Percentiles rank a stretch among this genome's conserved stretches.
These are phyloP conservation scores for Neurospora sp. DNA, from an alignment of 495 filamentous ascomycete genomes.

Conservation along the genomic window DNA sequence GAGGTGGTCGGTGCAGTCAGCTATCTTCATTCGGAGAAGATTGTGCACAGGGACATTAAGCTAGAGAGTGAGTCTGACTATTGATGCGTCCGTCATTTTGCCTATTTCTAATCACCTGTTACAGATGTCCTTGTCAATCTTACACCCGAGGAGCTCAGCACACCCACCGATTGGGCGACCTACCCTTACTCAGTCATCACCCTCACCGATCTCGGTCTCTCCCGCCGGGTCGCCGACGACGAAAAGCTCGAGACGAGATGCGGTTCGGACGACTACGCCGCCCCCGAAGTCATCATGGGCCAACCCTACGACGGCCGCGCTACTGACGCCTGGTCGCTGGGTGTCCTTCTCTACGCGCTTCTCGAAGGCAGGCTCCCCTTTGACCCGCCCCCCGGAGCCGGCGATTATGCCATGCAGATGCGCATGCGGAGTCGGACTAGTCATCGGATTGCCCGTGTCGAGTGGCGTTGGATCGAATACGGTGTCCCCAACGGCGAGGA, in stretches of 20 bases:
- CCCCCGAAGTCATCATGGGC: slow-evolving; percentile 90
- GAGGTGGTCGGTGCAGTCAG: slow-evolving; percentile 77
- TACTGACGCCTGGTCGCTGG: slow-evolving; percentile 91
- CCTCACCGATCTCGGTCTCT: slow-evolving; percentile 88
- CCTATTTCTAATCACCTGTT: neutral
- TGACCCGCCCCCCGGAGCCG: slow-evolving; percentile 67
- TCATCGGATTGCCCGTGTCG: slow-evolving; percentile 87
- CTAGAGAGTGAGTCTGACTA: slow-evolving; percentile 66
- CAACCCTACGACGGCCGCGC: slow-evolving; percentile 89
- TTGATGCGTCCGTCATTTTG: neutral
- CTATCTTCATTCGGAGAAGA: slow-evolving; percentile 74
- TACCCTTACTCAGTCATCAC: slow-evolving; percentile 76
- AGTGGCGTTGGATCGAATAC: slow-evolving; percentile 88
- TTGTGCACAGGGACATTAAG: slow-evolving; percentile 96
- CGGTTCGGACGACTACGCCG: slow-evolving; percentile 93
- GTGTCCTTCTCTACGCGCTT: slow-evolving; percentile 85
- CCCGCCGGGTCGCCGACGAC: slow-evolving; percentile 65
- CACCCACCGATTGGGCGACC: slow-evolving; percentile 48
- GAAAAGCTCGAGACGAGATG: slow-evolving; percentile 81
- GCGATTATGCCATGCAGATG: slow-evolving; percentile 46
- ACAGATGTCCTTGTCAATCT: slow-evolving; percentile 87
- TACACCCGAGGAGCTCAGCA: slow-evolving; percentile 39
- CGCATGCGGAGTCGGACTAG: slow-evolving; percentile 64
- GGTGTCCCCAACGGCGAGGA: slow-evolving; percentile 58
- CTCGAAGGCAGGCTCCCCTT: slow-evolving; percentile 89